These are phyloP conservation scores for Phytopythium oedochilum DNA, from an alignment of 352 stramenopile genomes.

Conservation along the genomic window DNA sequence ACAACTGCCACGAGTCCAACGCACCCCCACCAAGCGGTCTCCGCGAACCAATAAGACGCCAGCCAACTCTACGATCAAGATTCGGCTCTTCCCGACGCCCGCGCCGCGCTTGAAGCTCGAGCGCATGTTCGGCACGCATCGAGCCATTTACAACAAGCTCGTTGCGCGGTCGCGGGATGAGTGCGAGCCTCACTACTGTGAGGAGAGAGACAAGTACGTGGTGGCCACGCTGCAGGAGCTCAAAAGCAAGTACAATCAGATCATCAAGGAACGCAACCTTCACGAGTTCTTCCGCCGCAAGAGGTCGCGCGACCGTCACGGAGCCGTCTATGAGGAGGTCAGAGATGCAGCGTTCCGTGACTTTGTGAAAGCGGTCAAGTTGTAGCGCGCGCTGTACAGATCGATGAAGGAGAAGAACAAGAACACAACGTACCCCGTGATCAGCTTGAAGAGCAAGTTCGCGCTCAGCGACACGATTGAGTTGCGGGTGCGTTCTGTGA, in stretches of 20 bases:
- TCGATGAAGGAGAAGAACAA: not conserved
- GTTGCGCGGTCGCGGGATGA: not conserved
- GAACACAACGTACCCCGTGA: slow-evolving; percentile 5
- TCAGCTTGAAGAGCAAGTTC: slow-evolving; percentile 14
- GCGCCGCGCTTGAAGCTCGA: too few species aligned
- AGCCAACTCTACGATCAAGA: too few species aligned
- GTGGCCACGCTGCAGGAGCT: not conserved
- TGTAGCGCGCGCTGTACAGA: not conserved
- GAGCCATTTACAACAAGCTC: slow-evolving; percentile 3
- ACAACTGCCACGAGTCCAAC: too few species aligned
- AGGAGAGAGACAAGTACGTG: not conserved
- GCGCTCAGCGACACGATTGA: slow-evolving; percentile 5
- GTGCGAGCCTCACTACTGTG: not conserved
- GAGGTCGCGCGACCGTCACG: not conserved
- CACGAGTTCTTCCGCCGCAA: not conserved
- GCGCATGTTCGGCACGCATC: too few species aligned
- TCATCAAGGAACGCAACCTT: not conserved
- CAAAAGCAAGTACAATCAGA: not conserved
- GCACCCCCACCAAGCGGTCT: too few species aligned
- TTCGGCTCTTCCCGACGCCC: too few species aligned
- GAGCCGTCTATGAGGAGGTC: not conserved
- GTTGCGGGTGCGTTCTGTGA: not conserved
- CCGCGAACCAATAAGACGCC: too few species aligned
- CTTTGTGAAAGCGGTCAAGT: not conserved
- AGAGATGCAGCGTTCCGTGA: not conserved